Evolutionary conservation across 768 basidiomycete genomes (phyloP).

Genomic region (Obba rivulosa): DNA sequence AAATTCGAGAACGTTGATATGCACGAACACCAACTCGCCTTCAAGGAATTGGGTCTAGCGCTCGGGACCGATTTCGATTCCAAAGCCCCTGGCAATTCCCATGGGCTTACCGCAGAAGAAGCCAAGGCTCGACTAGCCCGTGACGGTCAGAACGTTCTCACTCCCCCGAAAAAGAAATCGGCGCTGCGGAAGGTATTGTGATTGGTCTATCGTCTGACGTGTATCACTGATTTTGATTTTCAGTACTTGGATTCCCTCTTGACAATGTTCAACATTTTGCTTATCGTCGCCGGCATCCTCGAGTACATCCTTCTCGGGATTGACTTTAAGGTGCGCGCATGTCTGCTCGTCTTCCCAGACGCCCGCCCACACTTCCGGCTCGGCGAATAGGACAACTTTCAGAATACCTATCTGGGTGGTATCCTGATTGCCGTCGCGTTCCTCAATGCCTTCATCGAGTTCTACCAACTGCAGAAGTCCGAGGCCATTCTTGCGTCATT

Average conservation of each 20-base stretch:
- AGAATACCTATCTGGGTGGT: constrained; percentile 65
- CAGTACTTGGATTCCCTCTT: constrained; percentile 61
- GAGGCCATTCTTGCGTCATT: constrained; percentile 70
- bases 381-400: constrained; percentile 43
- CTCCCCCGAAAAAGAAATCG: constrained; percentile 63
- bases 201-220: constrained; percentile 6
- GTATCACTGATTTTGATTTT: neutral
- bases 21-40: constrained; percentile 45
- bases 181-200: constrained; percentile 50
- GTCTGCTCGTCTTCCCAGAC: neutral
- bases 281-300: constrained; percentile 60
- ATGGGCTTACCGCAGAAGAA: constrained; percentile 47
- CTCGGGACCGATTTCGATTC: constrained; percentile 47
- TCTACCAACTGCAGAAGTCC: constrained; percentile 66
- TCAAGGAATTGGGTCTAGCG: constrained; percentile 33
- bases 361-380: neutral
- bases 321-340: constrained; percentile 43
- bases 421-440: constrained; percentile 66
- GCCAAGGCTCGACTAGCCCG: constrained; percentile 47
- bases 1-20: constrained; percentile 48
- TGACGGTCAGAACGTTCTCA: constrained; percentile 59
- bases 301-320: constrained; percentile 63
- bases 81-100: constrained; percentile 45
- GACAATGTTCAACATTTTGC: constrained; percentile 60
- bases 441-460: constrained; percentile 66